These are phyloP conservation scores for Ailanthus altissimus DNA, from an alignment of 345 rosid genomes.

Conservation along the genomic window DNA sequence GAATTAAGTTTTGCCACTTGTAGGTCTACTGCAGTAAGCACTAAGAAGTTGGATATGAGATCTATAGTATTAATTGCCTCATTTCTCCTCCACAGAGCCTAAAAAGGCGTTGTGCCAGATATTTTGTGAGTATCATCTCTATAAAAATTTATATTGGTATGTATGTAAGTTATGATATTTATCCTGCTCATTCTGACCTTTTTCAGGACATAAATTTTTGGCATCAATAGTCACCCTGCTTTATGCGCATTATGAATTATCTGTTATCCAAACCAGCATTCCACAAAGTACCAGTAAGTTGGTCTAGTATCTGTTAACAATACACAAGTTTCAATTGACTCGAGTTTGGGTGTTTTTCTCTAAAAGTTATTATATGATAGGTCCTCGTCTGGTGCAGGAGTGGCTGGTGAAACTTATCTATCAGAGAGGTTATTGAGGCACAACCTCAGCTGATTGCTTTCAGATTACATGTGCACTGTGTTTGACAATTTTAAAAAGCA, in stretches of 20 bases:
- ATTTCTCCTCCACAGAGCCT: not conserved
- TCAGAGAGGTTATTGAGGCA: not conserved
- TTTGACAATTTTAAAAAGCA: not conserved
- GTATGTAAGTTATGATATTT: not conserved
- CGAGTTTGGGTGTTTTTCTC: not conserved
- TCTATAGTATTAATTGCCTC: not conserved
- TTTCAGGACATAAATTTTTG: not conserved
- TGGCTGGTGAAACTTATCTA: not conserved
- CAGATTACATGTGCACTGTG: not conserved
- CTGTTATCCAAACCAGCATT: not conserved
- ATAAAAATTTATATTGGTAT: not conserved
- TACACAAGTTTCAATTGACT: constrained; percentile 6
- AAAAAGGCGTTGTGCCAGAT: not conserved
- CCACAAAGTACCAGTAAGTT: not conserved
- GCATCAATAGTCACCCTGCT: not conserved
- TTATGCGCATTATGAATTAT: not conserved
- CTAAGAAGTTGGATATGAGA: not conserved
- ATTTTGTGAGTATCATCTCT: not conserved
- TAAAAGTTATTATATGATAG: not conserved
- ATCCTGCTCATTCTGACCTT: not conserved
- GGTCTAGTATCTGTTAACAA: not conserved
- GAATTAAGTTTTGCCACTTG: not conserved
- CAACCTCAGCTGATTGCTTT: constrained; percentile 1
- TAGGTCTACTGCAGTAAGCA: not conserved
- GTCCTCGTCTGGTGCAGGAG: not conserved